Conservation (phyloP, 2,329 filamentous ascomycete species). For the Periconia digitata region DNA sequence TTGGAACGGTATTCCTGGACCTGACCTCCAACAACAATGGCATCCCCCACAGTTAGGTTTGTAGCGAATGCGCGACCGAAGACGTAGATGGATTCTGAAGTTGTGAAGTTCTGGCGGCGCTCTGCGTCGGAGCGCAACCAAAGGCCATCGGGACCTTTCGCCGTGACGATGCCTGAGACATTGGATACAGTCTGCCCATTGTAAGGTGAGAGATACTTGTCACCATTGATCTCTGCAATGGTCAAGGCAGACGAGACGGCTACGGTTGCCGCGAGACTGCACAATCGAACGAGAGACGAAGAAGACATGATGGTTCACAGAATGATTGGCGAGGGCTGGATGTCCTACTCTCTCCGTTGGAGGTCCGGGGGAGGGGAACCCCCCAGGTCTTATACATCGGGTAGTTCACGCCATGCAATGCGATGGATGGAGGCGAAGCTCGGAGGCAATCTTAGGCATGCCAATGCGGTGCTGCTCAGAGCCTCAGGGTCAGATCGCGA, state of each 20-base stretch:
- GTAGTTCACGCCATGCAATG: too few relatives aligned
- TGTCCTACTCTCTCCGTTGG: background rate
- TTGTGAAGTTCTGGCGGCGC: slow-evolving; percentile 37
- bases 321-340: background rate
- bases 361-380: background rate
- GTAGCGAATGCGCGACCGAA: slow-evolving; percentile 56
- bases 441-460: background rate
- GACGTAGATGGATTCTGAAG: slow-evolving; percentile 69
- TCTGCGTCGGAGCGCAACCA: slow-evolving; percentile 62
- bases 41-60: slow-evolving; percentile 62
- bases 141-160: slow-evolving; percentile 62
- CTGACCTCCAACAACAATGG: slow-evolving; percentile 61
- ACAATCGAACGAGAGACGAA: slow-evolving; percentile 7
- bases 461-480: background rate
- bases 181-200: slow-evolving; percentile 58
- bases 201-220: slow-evolving; percentile 64
- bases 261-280: slow-evolving; percentile 8
- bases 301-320: background rate
- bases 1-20: slow-evolving; percentile 62
- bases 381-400: background rate
- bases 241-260: slow-evolving; percentile 18
- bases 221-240: slow-evolving; percentile 64
- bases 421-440: too few relatives aligned
- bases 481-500: slow-evolving; percentile 1
- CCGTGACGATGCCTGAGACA: slow-evolving; percentile 66